A percentile compares a stretch with the other conserved stretches of the same genome.
Conservation (phyloP, 1,284 basidiomycete species). For the Leccinum huronense region DNA sequence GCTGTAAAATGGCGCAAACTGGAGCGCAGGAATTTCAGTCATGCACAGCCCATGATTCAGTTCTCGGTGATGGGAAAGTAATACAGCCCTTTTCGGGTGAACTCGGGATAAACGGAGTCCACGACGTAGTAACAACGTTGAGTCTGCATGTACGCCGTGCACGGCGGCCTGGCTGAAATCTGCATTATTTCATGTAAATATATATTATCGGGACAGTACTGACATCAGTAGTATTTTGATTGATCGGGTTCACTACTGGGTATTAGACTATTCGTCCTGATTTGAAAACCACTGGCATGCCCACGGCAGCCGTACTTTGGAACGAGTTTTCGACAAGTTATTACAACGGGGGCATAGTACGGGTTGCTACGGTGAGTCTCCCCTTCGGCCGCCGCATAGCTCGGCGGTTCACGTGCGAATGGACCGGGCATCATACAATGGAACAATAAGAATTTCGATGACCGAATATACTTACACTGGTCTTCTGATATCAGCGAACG, state of each 20-base stretch:
- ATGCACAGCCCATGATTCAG: too few species aligned
- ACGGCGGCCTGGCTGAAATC: background rate
- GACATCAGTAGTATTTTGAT: background rate
- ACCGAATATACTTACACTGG: background rate
- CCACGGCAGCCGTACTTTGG: background rate
- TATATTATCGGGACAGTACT: background rate
- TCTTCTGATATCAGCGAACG: background rate
- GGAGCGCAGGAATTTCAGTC: background rate
- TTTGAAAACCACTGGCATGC: background rate
- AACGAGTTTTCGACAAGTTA: background rate
- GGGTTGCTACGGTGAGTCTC: background rate
- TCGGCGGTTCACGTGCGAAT: background rate
- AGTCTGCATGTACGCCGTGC: background rate
- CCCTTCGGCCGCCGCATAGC: background rate
- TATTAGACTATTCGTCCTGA: background rate
- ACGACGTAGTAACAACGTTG: background rate
- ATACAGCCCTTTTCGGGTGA: slow-evolving; percentile 5
- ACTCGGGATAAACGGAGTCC: slow-evolving; percentile 12
- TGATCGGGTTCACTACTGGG: background rate
- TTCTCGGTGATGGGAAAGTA: slow-evolving; percentile 6
- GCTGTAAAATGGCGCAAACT: background rate
- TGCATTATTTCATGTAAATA: background rate
- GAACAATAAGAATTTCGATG: background rate
- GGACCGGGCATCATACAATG: background rate
- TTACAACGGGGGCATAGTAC: background rate